Evolutionary conservation across 192 early-diverging fungal genomes (phyloP).

Genomic region (Paraglomus occultum): DNA sequence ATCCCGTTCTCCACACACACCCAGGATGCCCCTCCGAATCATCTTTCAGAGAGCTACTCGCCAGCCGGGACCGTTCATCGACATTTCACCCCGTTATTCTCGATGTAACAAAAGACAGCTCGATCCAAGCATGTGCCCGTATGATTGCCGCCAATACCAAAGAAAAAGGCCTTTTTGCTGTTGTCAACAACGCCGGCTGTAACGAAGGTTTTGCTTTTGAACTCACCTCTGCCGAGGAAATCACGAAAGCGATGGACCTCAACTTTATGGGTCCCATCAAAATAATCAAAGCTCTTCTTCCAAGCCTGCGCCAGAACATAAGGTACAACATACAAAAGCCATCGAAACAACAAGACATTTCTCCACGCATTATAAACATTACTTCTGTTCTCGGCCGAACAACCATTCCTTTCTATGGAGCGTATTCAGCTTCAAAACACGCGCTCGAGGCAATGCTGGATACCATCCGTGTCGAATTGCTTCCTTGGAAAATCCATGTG

Average conservation of each 20-base stretch:
- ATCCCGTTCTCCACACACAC: not conserved
- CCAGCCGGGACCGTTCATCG: not conserved
- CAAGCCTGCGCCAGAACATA: conserved; percentile 39
- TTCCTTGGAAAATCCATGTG: conserved; percentile 48
- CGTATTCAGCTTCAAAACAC: conserved; percentile 45
- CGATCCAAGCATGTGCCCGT: conserved; percentile 27
- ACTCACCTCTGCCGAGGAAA: conserved; percentile 23
- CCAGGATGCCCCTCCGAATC: conserved; percentile 22
- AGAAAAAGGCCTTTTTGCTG: conserved; percentile 28
- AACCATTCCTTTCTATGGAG: conserved; percentile 39
- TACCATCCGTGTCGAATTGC: conserved; percentile 42
- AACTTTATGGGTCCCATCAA: conserved; percentile 47
- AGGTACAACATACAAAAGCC: conserved; percentile 28
- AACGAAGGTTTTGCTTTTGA: conserved; percentile 33
- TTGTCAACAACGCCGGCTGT: conserved; percentile 27
- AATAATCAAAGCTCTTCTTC: conserved; percentile 41
- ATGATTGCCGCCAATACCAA: conserved; percentile 19
- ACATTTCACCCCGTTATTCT: conserved; percentile 25
- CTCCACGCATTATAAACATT: conserved; percentile 41
- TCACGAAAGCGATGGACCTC: conserved; percentile 42
- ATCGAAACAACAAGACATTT: conserved; percentile 32
- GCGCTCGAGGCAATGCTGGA: conserved; percentile 47
- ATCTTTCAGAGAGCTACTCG: conserved; percentile 23
- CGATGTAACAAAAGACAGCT: conserved; percentile 28
- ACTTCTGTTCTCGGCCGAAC: conserved; percentile 44